These are phyloP conservation scores for Limtongia smithiae DNA, from an alignment of 805 yeast genomes.

Conservation along the genomic window DNA sequence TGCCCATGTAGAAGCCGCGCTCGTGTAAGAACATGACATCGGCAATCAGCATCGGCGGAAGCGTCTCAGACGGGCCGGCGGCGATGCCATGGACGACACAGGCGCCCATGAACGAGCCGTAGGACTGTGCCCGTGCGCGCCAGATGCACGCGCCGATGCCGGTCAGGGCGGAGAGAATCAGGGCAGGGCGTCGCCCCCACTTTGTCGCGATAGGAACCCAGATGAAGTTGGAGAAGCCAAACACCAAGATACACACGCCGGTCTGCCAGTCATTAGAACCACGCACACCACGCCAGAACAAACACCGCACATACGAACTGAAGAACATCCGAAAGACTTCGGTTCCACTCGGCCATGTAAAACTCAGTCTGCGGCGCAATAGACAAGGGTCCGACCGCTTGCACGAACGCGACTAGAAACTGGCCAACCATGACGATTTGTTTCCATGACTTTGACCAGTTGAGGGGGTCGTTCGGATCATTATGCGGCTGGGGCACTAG, in stretches of 20 bases:
- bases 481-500: constrained; percentile 41
- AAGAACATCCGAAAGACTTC: constrained; percentile 1
- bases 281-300: background rate
- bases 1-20: constrained; percentile 6
- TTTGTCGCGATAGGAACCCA: constrained; percentile 6
- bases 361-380: constrained; percentile 4
- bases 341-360: constrained; percentile 6
- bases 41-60: constrained; percentile 4
- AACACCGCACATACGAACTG: constrained; percentile 1
- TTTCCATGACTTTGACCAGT: constrained; percentile 36
- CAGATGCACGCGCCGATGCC: constrained; percentile 9
- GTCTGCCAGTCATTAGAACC: background rate
- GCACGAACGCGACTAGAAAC: constrained; percentile 2
- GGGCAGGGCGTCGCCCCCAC: constrained; percentile 2
- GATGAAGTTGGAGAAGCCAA: constrained; percentile 5
- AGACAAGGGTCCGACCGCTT: constrained; percentile 3
- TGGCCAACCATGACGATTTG: constrained; percentile 2
- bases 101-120: constrained; percentile 5
- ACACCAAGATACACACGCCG: constrained; percentile 3
- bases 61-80: constrained; percentile 5
- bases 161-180: constrained; percentile 1
- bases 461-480: constrained; percentile 42
- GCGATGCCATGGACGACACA: constrained; percentile 4
- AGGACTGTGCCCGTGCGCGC: constrained; percentile 1
- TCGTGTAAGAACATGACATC: constrained; percentile 7